phyloP scores from a whole-genome alignment of 2,329 filamentous ascomycete genomes.

The Periconia sp. region DNA sequence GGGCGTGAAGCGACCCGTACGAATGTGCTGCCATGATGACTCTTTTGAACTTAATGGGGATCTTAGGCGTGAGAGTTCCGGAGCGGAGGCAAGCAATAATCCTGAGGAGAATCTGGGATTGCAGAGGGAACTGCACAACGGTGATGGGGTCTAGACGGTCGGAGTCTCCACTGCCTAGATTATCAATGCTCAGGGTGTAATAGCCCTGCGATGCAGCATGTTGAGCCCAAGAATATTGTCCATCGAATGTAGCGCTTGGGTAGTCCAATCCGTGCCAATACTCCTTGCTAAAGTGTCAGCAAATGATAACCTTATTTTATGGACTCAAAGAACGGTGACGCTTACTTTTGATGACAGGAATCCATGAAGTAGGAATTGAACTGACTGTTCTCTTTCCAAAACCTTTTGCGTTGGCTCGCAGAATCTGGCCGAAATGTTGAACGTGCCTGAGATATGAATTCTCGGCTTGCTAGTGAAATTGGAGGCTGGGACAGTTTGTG shows the following conservation, averaged over 20 bases:
- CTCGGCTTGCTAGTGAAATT: background rate
- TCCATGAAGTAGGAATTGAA: slow-evolving; percentile 3
- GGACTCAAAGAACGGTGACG: background rate
- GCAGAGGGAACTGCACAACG: slow-evolving; percentile 58
- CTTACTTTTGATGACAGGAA: background rate
- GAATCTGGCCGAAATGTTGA: slow-evolving; percentile 1
- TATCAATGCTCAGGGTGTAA: slow-evolving; percentile 61
- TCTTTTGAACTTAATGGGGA: slow-evolving; percentile 38
- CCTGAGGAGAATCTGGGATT: slow-evolving; percentile 55
- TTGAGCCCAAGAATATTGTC: slow-evolving; percentile 5
- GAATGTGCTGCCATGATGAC: slow-evolving; percentile 62
- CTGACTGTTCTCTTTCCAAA: background rate
- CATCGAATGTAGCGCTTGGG: background rate
- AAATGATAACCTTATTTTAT: background rate
- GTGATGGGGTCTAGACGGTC: slow-evolving; percentile 57
- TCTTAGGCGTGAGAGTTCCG: slow-evolving; percentile 43
- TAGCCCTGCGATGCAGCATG: slow-evolving; percentile 56
- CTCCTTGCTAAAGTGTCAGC: background rate
- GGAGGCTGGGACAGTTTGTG: background rate
- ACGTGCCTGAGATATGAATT: background rate
- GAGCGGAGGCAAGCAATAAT: slow-evolving; percentile 53
- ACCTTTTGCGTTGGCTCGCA: background rate
- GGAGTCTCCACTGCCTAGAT: slow-evolving; percentile 59
- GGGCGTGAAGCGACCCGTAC: slow-evolving; percentile 59
- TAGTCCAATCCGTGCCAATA: background rate